Percentiles rank a stretch among this genome's conserved stretches.
Evolutionary conservation across 257 asterid genomes (phyloP).

Genomic region (Craterostigma plantagineum): DNA sequence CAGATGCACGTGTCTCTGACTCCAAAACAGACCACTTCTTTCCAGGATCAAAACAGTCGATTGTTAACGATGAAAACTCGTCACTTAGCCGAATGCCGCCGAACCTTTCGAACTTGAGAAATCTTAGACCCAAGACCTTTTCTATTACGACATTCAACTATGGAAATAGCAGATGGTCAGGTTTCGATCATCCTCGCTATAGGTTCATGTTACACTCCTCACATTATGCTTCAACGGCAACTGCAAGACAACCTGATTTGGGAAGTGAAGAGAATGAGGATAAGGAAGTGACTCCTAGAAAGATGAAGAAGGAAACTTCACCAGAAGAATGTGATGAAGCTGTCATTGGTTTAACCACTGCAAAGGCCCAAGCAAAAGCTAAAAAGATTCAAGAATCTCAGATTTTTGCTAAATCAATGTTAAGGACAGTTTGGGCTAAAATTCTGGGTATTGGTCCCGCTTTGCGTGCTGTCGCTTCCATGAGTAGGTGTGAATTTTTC

Average conservation of each 20-base stretch:
- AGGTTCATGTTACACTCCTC: slow-evolving; percentile 25
- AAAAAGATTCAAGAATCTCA: slow-evolving; percentile 48
- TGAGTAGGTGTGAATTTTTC: slow-evolving; percentile 53
- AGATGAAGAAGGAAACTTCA: slow-evolving; percentile 64
- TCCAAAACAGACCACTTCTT: slow-evolving; percentile 17
- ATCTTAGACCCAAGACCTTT: slow-evolving; percentile 15
- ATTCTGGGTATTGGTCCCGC: slow-evolving; percentile 72
- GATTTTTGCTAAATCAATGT: slow-evolving; percentile 21
- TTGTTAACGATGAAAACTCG: slow-evolving; percentile 14
- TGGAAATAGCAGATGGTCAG: slow-evolving; percentile 12
- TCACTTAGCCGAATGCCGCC: slow-evolving; percentile 12
- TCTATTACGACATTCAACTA: slow-evolving; percentile 14
- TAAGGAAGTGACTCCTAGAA: slow-evolving; percentile 25
- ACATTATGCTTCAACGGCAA: slow-evolving; percentile 49
- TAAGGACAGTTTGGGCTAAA: slow-evolving; percentile 43
- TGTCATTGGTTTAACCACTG: slow-evolving; percentile 63
- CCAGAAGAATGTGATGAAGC: slow-evolving; percentile 95
- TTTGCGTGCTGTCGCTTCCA: slow-evolving; percentile 55
- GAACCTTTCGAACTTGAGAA: slow-evolving; percentile 17
- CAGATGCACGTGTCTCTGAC: slow-evolving; percentile 17
- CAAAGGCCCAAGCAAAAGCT: slow-evolving; percentile 81
- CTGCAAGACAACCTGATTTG: slow-evolving; percentile 43
- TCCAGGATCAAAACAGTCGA: slow-evolving; percentile 13
- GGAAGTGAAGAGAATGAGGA: slow-evolving; percentile 44
- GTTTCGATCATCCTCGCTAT: slow-evolving; percentile 19